Evolutionary conservation across 2,329 filamentous ascomycete species (phyloP).

Genomic region (Cladosporium sp.): DNA sequence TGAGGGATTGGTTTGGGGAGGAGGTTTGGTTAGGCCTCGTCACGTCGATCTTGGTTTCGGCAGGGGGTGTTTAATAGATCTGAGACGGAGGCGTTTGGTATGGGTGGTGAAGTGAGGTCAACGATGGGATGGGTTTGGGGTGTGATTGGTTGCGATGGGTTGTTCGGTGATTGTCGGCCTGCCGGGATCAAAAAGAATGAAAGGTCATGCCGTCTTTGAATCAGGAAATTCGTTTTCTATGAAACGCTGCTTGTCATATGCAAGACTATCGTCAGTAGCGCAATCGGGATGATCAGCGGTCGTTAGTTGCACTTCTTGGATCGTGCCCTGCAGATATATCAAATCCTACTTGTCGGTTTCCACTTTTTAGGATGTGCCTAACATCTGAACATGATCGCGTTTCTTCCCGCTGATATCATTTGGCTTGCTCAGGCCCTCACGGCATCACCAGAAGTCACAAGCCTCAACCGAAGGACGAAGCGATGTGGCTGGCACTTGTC

Average conservation of each 20-base stretch:
- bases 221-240: not conserved
- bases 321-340: slow-evolving; percentile 9
- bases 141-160: not conserved
- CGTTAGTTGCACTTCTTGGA: not conserved
- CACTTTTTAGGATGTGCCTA: slow-evolving; percentile 12
- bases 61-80: too few relatives aligned
- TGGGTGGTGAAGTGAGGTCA: not conserved
- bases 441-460: slow-evolving; percentile 4
- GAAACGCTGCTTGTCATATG: not conserved
- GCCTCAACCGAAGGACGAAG: slow-evolving; percentile 7
- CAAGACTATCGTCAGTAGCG: slow-evolving; percentile 9
- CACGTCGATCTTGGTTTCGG: too few relatives aligned
- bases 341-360: slow-evolving; percentile 6
- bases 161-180: slow-evolving; percentile 9
- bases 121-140: not conserved
- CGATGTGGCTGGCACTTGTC: slow-evolving; percentile 9
- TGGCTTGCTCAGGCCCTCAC: slow-evolving; percentile 4
- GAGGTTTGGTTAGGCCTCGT: not conserved
- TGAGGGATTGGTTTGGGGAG: not conserved
- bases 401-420: slow-evolving; percentile 8
- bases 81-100: not conserved
- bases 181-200: not conserved
- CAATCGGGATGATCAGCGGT: not conserved
- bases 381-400: slow-evolving; percentile 1
- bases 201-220: not conserved